These are phyloP conservation scores for Fusarium lateritium DNA, from an alignment of 2,329 filamentous ascomycete species.

Conservation along the genomic window DNA sequence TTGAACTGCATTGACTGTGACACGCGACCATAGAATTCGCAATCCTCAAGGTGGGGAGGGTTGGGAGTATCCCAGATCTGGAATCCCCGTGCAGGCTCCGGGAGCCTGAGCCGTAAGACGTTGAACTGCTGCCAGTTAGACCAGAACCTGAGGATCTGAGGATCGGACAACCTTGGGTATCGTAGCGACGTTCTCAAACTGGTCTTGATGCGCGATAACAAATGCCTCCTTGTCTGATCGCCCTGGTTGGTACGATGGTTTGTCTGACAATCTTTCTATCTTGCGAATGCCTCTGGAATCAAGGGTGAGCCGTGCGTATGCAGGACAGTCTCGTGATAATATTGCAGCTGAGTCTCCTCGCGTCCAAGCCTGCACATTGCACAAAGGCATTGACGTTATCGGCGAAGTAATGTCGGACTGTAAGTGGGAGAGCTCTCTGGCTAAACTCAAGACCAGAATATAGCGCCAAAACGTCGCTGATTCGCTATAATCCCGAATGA, in stretches of 20 bases:
- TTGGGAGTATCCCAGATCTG: constrained; percentile 28
- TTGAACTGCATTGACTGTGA: constrained; percentile 19
- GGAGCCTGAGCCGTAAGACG: constrained; percentile 3
- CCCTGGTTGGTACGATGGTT: not conserved
- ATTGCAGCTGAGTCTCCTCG: constrained; percentile 1
- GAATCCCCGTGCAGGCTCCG: not conserved
- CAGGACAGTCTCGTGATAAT: not conserved
- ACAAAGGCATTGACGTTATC: not conserved
- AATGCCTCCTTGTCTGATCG: constrained; percentile 16
- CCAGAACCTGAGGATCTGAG: too few species aligned
- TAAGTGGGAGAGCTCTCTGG: constrained; percentile 1
- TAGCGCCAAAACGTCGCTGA: constrained; percentile 17
- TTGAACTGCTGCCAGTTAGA: constrained; percentile 17
- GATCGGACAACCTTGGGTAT: constrained; percentile 5
- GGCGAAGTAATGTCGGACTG: not conserved
- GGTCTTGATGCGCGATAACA: not conserved
- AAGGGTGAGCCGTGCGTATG: constrained; percentile 10
- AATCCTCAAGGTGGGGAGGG: constrained; percentile 10
- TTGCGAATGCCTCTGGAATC: constrained; percentile 13
- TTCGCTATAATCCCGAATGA: constrained; percentile 14
- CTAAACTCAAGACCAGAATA: constrained; percentile 10
- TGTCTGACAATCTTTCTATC: constrained; percentile 9
- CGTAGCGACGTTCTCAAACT: not conserved
- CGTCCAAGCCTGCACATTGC: constrained; percentile 14
- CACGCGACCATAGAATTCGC: constrained; percentile 19